A percentile compares a stretch with the other conserved stretches of the same genome.
phyloP scores from a whole-genome alignment of 306 rosid species.

The Senna siamea region DNA sequence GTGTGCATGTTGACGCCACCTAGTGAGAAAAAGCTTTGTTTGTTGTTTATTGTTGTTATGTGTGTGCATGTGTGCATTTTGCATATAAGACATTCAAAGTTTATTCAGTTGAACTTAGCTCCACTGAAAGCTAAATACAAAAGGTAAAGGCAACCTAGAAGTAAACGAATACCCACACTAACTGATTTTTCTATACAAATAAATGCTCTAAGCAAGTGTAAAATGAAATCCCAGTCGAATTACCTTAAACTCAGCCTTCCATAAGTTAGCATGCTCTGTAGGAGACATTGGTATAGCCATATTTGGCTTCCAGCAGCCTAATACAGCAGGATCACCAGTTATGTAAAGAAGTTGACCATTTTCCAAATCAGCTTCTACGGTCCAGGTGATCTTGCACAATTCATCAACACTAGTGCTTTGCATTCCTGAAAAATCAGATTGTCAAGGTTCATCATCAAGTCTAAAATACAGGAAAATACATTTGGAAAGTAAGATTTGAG shows the following conservation, averaged over 20 bases:
- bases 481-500: conserved; percentile 30
- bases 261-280: conserved; percentile 65
- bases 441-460: conserved; percentile 53
- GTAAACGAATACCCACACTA: conserved; percentile 4
- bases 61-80: not conserved
- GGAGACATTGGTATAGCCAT: conserved; percentile 80
- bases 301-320: conserved; percentile 91
- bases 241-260: conserved; percentile 92
- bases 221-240: conserved; percentile 16
- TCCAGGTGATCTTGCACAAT: conserved; percentile 72
- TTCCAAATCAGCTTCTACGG: conserved; percentile 78
- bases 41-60: no score
- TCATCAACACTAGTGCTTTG: conserved; percentile 52
- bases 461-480: conserved; percentile 34
- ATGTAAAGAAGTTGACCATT: conserved; percentile 79
- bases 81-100: not conserved
- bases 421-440: conserved; percentile 59
- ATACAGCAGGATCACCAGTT: conserved; percentile 78
- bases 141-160: conserved; percentile 7
- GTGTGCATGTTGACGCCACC: no score
- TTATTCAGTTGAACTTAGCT: conserved; percentile 17
- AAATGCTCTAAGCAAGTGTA: conserved; percentile 1
- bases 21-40: no score
- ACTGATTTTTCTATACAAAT: conserved; percentile 31
- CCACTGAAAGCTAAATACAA: conserved; percentile 17